Evolutionary conservation across 495 filamentous ascomycete genomes (phyloP), one percentile per base, ranked within the genome.

Genomic region (Talaromyces borbonicus): DNA sequence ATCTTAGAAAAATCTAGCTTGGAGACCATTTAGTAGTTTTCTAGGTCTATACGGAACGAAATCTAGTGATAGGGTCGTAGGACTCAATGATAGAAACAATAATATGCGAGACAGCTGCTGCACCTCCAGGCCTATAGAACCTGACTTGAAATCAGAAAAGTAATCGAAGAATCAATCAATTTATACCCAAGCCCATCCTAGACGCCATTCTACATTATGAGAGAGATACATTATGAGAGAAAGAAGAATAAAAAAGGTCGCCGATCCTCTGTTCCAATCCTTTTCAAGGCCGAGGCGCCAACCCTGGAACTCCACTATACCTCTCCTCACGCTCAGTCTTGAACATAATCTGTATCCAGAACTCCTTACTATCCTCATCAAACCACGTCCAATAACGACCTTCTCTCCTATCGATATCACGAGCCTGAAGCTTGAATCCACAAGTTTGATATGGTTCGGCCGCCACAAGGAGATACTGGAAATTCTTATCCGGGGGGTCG

Each of bases 361-460:
- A 97, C 70, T 97, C 90, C 75, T 97, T 97, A 45, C 80, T 77
- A 65, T 99, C 92, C 50, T 83, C 80, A 69, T 97, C 93, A 69
- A 92, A 99, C 81, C 87, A 95, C 24, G 80, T 85, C 80, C 87
- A 97, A 61, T 88, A 92, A 56, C 79, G 74, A 6, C 83, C 92
- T 48, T 87, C 86, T 12, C 84, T 75, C 30, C 89, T 77, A 67
- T 99, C 93, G 41, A 99, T 80, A 73, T 97, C 93, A 50, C 85
- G 73, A 3, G 93, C 89, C 65, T 95, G 92, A 35, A 99, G 65
- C 72, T 99, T 99, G 60, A 99, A 96, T 9, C 77, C 84, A 66
- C 89, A 92, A 12, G 87, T 95, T 76, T 97, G 90, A 68, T 99
- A 99, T 41, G 92, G 92, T 71, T 99, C 92, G 23, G 90, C 93